phyloP scores from a whole-genome alignment of 257 asterid species.

The Primulina tabacum region DNA sequence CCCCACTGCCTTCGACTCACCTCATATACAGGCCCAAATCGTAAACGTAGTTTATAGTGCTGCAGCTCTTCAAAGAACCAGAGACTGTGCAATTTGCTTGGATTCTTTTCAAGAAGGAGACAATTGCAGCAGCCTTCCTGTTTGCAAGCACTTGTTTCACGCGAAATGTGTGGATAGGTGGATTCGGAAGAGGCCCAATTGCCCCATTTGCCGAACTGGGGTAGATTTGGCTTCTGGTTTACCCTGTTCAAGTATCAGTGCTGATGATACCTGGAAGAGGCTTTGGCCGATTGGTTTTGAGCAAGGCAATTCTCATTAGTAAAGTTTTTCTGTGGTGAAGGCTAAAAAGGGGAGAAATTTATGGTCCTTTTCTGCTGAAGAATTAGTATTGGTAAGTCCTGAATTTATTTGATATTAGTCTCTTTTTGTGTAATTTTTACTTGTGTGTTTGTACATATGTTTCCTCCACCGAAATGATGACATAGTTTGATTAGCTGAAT shows the following conservation, averaged over 20 bases:
- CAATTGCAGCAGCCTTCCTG: slow-evolving; percentile 50
- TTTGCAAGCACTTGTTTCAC: slow-evolving; percentile 73
- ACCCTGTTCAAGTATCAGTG: slow-evolving; percentile 24
- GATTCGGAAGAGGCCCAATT: slow-evolving; percentile 61
- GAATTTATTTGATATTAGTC: neutral
- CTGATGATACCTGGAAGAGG: slow-evolving; percentile 60
- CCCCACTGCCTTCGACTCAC: neutral
- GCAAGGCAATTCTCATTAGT: slow-evolving; percentile 27
- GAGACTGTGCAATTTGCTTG: slow-evolving; percentile 81
- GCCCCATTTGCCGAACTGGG: slow-evolving; percentile 80
- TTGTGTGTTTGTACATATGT: no score
- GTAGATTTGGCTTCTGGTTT: slow-evolving; percentile 39
- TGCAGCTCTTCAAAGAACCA: slow-evolving; percentile 25
- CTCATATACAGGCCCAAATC: slow-evolving; percentile 23
- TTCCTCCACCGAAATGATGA: neutral
- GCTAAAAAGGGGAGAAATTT: neutral
- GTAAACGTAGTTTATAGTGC: slow-evolving; percentile 40
- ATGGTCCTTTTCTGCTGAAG: neutral
- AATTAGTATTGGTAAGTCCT: neutral
- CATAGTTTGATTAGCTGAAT: neutral
- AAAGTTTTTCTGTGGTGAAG: neutral
- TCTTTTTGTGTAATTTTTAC: neutral
- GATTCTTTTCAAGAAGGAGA: slow-evolving; percentile 68
- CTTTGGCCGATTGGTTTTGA: slow-evolving; percentile 54
- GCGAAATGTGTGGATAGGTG: slow-evolving; percentile 69